phyloP scores from a whole-genome alignment of 2,329 filamentous ascomycete species.

The Huntiella moniliformis region DNA sequence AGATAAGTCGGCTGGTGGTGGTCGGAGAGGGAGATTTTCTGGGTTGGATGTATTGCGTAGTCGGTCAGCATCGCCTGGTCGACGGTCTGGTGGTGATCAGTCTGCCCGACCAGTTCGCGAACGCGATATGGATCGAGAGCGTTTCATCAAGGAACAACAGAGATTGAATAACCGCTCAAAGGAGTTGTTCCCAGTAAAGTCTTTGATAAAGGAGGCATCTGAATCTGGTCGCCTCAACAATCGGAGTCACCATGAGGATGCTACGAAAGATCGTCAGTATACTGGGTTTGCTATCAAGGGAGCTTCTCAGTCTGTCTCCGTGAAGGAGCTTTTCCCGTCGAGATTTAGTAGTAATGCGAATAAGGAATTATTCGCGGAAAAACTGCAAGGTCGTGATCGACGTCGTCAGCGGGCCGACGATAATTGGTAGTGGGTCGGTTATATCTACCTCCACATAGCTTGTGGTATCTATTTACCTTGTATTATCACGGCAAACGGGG shows the following conservation, averaged over 20 bases:
- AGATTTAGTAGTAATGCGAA: conserved; percentile 29
- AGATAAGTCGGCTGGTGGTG: conserved; percentile 16
- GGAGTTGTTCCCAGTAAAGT: conserved; percentile 22
- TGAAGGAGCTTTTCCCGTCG: conserved; percentile 12
- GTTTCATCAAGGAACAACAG: conserved; percentile 19
- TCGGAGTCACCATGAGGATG: background rate
- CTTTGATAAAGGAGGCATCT: conserved; percentile 9
- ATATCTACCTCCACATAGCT: conserved; percentile 20
- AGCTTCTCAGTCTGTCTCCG: background rate
- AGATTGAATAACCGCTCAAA: conserved; percentile 17
- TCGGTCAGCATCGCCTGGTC: conserved; percentile 30
- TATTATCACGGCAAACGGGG: no score
- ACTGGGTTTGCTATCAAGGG: conserved; percentile 10
- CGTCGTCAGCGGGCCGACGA: conserved; percentile 53
- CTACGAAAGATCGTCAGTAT: background rate
- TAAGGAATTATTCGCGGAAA: conserved; percentile 52
- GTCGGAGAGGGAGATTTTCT: conserved; percentile 20
- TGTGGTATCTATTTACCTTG: no score
- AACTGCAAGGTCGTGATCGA: conserved; percentile 35
- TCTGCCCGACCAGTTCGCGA: conserved; percentile 11
- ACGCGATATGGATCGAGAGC: conserved; percentile 20
- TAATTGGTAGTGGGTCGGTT: conserved; percentile 30
- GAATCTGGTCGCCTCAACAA: background rate
- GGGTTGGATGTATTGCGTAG: background rate
- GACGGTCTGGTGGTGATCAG: conserved; percentile 19